Evolutionary conservation across 2,329 filamentous ascomycete genomes (phyloP).

Genomic region (Passalora sequoiae): DNA sequence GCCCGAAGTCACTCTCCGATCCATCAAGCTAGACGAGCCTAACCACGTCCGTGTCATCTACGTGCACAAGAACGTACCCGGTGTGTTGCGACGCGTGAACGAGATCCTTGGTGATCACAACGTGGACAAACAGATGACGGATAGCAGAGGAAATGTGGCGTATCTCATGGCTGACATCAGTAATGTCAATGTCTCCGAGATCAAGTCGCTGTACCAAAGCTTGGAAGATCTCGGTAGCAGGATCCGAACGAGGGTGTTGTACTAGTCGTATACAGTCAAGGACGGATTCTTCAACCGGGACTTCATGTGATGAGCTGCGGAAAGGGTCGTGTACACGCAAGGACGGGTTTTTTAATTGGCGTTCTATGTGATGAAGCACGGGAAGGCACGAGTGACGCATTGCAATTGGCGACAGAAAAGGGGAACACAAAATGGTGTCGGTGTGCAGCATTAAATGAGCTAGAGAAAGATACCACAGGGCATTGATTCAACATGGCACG

Average conservation of each 20-base stretch:
- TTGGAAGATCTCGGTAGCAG: constrained; percentile 63
- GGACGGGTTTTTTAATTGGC: no score
- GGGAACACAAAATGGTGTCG: no score
- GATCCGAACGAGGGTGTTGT: constrained; percentile 47
- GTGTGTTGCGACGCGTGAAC: constrained; percentile 92
- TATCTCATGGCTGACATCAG: constrained; percentile 98
- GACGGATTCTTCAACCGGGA: no score
- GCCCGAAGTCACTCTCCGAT: constrained; percentile 87
- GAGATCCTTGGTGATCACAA: constrained; percentile 92
- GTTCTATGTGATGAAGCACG: no score
- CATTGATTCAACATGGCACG: no score
- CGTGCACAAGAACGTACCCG: constrained; percentile 93
- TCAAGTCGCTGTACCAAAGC: constrained; percentile 78
- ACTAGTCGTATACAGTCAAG: constrained; percentile 37
- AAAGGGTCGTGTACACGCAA: no score
- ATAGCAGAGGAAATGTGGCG: constrained; percentile 86
- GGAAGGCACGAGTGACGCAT: no score
- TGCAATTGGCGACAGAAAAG: no score
- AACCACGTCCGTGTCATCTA: constrained; percentile 91
- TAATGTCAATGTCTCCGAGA: constrained; percentile 71
- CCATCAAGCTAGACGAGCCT: constrained; percentile 81
- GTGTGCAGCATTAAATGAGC: no score
- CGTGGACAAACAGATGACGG: constrained; percentile 97
- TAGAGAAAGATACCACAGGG: no score
- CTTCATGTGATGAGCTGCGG: no score